These are phyloP conservation scores for Xylaria sp. DNA, from an alignment of 495 filamentous ascomycete species.

Conservation along the genomic window DNA sequence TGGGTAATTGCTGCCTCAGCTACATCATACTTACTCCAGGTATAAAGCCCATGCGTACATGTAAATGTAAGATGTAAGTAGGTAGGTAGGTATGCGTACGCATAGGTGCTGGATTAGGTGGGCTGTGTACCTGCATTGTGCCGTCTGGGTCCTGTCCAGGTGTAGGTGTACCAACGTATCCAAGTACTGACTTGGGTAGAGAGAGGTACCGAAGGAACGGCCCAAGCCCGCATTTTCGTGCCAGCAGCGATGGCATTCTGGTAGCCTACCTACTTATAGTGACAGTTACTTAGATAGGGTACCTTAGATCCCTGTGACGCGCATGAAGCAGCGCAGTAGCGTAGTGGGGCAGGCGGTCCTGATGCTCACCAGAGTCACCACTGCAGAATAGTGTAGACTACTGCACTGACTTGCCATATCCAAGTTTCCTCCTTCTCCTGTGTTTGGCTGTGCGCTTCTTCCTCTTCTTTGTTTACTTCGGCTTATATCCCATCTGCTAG, in stretches of 20 bases:
- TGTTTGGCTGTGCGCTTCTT: conserved; percentile 21
- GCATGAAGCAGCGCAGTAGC: conserved; percentile 28
- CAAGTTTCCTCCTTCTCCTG: conserved; percentile 11
- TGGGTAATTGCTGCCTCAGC: too few relatives aligned
- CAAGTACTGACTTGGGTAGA: too few relatives aligned
- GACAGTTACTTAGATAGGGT: conserved; percentile 10
- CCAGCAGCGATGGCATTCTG: conserved; percentile 3
- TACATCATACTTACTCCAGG: too few relatives aligned
- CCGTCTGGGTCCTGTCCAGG: not conserved
- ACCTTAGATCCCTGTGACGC: conserved; percentile 27
- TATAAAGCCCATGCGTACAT: too few relatives aligned
- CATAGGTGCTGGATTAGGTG: not conserved
- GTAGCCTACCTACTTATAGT: conserved; percentile 22
- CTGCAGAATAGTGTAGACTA: not conserved
- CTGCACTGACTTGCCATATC: conserved; percentile 2
- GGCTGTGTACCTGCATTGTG: conserved; percentile 1
- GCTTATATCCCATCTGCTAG: not conserved
- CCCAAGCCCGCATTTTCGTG: not conserved
- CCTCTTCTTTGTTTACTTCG: conserved; percentile 21
- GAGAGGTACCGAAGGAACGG: not conserved
- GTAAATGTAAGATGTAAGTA: too few relatives aligned
- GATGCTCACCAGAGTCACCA: conserved; percentile 16
- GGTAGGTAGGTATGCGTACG: too few relatives aligned
- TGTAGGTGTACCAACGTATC: too few relatives aligned
- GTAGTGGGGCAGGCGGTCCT: conserved; percentile 29